These are phyloP conservation scores for Pseudogymnoascus sp. DNA, from an alignment of 2,329 filamentous ascomycete species.

Conservation along the genomic window DNA sequence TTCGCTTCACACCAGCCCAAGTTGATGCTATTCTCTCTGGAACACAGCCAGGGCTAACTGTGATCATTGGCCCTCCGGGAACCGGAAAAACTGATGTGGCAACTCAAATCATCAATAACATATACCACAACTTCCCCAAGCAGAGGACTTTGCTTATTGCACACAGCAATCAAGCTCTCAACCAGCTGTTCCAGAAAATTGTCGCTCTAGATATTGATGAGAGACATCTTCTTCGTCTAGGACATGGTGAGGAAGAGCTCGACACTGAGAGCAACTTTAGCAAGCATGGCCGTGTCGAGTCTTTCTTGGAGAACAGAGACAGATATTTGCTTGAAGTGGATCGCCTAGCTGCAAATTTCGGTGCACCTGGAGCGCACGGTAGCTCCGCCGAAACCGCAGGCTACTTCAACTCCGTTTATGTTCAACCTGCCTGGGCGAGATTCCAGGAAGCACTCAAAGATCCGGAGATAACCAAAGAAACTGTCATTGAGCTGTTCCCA, in stretches of 20 bases:
- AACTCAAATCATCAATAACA: conserved; percentile 96
- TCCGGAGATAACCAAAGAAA: conserved; percentile 47
- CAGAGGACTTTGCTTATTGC: conserved; percentile 89
- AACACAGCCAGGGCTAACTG: conserved; percentile 84
- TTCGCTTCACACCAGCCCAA: conserved; percentile 87
- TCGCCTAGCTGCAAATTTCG: conserved; percentile 75
- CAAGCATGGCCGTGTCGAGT: conserved; percentile 80
- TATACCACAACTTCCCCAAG: conserved; percentile 94
- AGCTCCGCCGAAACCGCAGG: conserved; percentile 94
- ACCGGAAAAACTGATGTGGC: conserved; percentile 99
- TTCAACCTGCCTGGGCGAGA: conserved; percentile 79
- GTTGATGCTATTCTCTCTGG: conserved; percentile 90
- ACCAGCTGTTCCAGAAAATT: conserved; percentile 97
- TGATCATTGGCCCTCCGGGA: conserved; percentile 90
- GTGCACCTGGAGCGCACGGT: conserved; percentile 86
- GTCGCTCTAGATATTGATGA: conserved; percentile 93
- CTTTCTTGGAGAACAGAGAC: conserved; percentile 82
- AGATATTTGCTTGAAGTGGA: conserved; percentile 75
- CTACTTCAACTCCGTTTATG: conserved; percentile 90
- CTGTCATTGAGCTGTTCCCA: conserved; percentile 70
- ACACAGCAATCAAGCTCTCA: conserved; percentile 95
- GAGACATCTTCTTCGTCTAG: conserved; percentile 82
- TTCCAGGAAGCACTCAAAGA: conserved; percentile 62
- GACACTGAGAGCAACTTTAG: conserved; percentile 81
- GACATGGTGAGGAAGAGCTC: conserved; percentile 91